Evolutionary conservation across 2,329 filamentous ascomycete species (phyloP).

Genomic region (Fusarium irregulare): DNA sequence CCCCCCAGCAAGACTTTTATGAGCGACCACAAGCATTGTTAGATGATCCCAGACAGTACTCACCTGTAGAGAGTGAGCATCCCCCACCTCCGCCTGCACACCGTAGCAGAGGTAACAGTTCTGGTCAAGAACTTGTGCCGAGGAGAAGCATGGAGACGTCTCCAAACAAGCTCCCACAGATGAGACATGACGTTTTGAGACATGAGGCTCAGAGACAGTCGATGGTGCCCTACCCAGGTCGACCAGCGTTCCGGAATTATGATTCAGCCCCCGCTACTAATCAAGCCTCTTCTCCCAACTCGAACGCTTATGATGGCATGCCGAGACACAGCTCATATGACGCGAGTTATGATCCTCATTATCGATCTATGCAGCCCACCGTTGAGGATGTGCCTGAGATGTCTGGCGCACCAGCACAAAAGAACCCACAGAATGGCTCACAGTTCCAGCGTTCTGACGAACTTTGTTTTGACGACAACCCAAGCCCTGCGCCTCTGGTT

Average conservation of each 20-base stretch:
- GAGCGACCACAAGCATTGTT: constrained; percentile 43
- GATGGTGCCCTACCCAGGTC: constrained; percentile 62
- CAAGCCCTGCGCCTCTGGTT: constrained; percentile 60
- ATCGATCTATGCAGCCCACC: constrained; percentile 68
- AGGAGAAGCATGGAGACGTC: constrained; percentile 56
- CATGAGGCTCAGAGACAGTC: constrained; percentile 68
- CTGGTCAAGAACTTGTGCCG: constrained; percentile 55
- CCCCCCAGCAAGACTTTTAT: constrained; percentile 49
- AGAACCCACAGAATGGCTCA: constrained; percentile 41
- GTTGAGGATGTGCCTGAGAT: constrained; percentile 73
- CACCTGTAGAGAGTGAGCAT: constrained; percentile 56
- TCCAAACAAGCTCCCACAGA: constrained; percentile 58
- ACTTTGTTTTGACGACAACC: constrained; percentile 53
- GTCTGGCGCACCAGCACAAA: constrained; percentile 47
- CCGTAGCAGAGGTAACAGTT: constrained; percentile 59
- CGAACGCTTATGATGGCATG: constrained; percentile 50
- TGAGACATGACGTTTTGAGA: constrained; percentile 69
- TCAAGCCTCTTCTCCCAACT: constrained; percentile 44
- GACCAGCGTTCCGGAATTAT: constrained; percentile 63
- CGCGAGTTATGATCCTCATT: constrained; percentile 57
- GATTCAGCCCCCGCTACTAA: constrained; percentile 59
- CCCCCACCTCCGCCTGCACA: constrained; percentile 70
- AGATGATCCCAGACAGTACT: constrained; percentile 51
- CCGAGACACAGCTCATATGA: constrained; percentile 65
- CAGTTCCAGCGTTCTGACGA: constrained; percentile 51